Evolutionary conservation across 805 yeast genomes (phyloP).

Genomic region (Nakazawaea peltata): DNA sequence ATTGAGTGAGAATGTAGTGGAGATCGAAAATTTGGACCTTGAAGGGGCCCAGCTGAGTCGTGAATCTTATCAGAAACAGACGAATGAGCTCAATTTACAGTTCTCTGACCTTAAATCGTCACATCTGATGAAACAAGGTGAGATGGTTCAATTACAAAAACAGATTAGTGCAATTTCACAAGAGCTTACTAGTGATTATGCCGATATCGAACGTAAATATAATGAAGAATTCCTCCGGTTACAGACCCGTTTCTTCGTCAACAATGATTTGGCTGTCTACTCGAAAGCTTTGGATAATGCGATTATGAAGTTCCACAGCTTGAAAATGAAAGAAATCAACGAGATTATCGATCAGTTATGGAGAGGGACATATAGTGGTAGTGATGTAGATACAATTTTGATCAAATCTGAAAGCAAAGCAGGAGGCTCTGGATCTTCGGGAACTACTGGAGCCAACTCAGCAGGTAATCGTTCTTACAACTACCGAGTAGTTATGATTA

Average conservation of each 20-base stretch:
- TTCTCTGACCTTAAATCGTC: slow-evolving; percentile 50
- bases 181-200: slow-evolving; percentile 67
- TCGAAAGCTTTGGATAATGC: slow-evolving; percentile 85
- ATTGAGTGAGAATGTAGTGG: slow-evolving; percentile 25
- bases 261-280: slow-evolving; percentile 75
- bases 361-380: slow-evolving; percentile 90
- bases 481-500: slow-evolving; percentile 91
- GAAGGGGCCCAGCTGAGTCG: slow-evolving; percentile 54
- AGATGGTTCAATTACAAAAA: slow-evolving; percentile 71
- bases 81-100: slow-evolving; percentile 38
- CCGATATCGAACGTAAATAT: slow-evolving; percentile 55
- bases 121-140: slow-evolving; percentile 78
- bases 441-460: slow-evolving; percentile 30
- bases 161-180: slow-evolving; percentile 47
- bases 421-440: too few species aligned
- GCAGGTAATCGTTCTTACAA: slow-evolving; percentile 70
- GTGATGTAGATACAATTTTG: slow-evolving; percentile 88
- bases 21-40: slow-evolving; percentile 39
- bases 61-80: slow-evolving; percentile 51
- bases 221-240: slow-evolving; percentile 66
- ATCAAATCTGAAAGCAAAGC: slow-evolving; percentile 83
- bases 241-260: slow-evolving; percentile 67
- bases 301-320: slow-evolving; percentile 84
- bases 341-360: slow-evolving; percentile 83
- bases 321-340: slow-evolving; percentile 91